phyloP scores from a whole-genome alignment of 768 basidiomycete species.

The Lyophyllum atratum region DNA sequence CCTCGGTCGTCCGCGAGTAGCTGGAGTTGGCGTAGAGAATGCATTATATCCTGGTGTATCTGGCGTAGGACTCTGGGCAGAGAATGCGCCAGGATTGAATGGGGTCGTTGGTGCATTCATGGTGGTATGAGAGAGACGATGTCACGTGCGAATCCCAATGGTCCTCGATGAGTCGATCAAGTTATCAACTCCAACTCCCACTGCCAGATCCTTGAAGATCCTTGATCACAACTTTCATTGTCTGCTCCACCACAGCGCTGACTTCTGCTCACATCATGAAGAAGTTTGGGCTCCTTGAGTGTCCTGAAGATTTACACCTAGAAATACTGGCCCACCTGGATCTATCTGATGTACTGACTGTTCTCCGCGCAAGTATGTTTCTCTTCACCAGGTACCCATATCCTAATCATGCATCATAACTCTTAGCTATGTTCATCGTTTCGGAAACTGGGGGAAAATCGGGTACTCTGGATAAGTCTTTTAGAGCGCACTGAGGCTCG shows the following conservation, averaged over 20 bases:
- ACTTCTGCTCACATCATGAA: too few species aligned
- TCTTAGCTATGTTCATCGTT: neutral
- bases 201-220: too few species aligned
- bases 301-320: neutral
- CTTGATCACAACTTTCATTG: too few species aligned
- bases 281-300: too few species aligned
- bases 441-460: neutral
- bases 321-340: neutral
- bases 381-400: neutral
- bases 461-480: neutral
- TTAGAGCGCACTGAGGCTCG: neutral
- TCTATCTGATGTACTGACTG: neutral
- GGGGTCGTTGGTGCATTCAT: slow-evolving; percentile 17
- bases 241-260: too few species aligned
- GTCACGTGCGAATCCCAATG: too few species aligned
- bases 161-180: too few species aligned
- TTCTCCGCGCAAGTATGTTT: neutral
- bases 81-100: neutral
- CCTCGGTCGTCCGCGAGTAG: slow-evolving; percentile 32
- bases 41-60: slow-evolving; percentile 1
- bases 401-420: too few species aligned
- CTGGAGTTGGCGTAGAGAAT: slow-evolving; percentile 9
- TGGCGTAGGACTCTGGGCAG: neutral
- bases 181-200: too few species aligned
- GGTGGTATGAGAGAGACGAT: too few species aligned